Conservation (phyloP, 768 basidiomycete genomes). For the Hypholoma fasciculare region DNA sequence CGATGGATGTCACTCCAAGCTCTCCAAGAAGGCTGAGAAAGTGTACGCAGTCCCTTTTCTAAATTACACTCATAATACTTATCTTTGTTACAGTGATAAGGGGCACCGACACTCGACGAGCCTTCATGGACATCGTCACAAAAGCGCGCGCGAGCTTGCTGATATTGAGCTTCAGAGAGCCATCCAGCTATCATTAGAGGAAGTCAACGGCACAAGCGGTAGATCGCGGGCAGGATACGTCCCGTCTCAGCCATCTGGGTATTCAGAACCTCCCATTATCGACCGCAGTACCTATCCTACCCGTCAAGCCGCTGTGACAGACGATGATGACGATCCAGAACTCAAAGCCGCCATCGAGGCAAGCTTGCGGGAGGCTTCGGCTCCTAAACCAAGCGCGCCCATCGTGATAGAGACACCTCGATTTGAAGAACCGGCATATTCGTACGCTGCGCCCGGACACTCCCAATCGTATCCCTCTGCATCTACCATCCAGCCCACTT, state of each 20-base stretch:
- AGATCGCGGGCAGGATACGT: conserved; percentile 65
- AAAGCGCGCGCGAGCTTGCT: conserved; percentile 57
- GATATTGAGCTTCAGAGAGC: conserved; percentile 93
- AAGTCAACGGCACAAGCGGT: conserved; percentile 54
- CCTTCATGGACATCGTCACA: conserved; percentile 53
- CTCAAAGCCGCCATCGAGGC: conserved; percentile 94
- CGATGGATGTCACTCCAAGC: conserved; percentile 83
- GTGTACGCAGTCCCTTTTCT: conserved; percentile 34
- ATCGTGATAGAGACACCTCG: conserved; percentile 53
- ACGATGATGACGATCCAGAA: conserved; percentile 89
- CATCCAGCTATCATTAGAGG: conserved; percentile 87
- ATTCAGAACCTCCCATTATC: conserved; percentile 72
- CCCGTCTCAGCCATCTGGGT: conserved; percentile 59
- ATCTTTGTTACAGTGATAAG: conserved; percentile 35
- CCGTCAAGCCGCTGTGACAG: conserved; percentile 24
- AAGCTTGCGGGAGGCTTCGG: conserved; percentile 81
- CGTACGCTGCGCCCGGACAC: conserved; percentile 37
- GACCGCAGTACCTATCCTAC: conserved; percentile 48
- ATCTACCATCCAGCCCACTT: conserved; percentile 37
- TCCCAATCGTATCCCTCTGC: conserved; percentile 46
- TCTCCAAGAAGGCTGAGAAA: conserved; percentile 64
- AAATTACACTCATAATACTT: background rate
- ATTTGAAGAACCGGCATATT: conserved; percentile 38
- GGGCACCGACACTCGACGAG: conserved; percentile 56
- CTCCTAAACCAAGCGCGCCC: conserved; percentile 80